Evolutionary conservation across 228 moss, liverwort and hornwort species (phyloP).

Genomic region (Sphagnum magellanicum): DNA sequence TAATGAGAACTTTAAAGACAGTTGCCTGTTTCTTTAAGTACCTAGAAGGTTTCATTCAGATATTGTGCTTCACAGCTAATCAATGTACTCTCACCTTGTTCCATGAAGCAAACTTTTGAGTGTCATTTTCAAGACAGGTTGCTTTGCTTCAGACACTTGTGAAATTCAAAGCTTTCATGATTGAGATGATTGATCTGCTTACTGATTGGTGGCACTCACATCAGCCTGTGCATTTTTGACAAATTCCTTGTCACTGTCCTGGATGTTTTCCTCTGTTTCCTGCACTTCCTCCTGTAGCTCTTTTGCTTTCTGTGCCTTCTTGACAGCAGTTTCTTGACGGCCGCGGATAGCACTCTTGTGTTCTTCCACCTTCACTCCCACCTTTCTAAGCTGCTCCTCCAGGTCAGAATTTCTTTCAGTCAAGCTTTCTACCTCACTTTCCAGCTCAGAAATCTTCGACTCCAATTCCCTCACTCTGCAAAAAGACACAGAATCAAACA

Average conservation of each 20-base stretch:
- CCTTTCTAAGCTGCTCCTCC: constrained; percentile 5
- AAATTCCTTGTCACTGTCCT: background rate
- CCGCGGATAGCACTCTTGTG: constrained; percentile 1
- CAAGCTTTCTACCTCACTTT: constrained; percentile 1
- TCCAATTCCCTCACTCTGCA: constrained; percentile 10
- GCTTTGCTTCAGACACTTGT: too few species aligned
- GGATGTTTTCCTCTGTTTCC: constrained; percentile 2
- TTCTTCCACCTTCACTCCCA: constrained; percentile 17
- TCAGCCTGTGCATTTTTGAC: background rate
- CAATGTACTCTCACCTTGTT: too few species aligned
- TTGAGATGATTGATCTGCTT: too few species aligned
- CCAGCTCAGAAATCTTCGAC: constrained; percentile 4
- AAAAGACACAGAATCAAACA: background rate
- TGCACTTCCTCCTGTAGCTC: constrained; percentile 22
- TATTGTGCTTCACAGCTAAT: too few species aligned
- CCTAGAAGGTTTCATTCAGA: too few species aligned
- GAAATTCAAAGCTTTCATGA: too few species aligned
- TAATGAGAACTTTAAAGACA: too few species aligned
- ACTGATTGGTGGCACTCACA: too few species aligned
- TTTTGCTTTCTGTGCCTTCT: constrained; percentile 10
- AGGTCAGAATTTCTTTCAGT: background rate
- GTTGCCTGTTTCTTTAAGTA: too few species aligned
- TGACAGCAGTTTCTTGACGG: background rate
- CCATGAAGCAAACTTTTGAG: too few species aligned
- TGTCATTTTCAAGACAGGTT: too few species aligned